Base-by-base conservation (phyloP, 768 basidiomycete species). In the Tulasnella sp. region DNA sequence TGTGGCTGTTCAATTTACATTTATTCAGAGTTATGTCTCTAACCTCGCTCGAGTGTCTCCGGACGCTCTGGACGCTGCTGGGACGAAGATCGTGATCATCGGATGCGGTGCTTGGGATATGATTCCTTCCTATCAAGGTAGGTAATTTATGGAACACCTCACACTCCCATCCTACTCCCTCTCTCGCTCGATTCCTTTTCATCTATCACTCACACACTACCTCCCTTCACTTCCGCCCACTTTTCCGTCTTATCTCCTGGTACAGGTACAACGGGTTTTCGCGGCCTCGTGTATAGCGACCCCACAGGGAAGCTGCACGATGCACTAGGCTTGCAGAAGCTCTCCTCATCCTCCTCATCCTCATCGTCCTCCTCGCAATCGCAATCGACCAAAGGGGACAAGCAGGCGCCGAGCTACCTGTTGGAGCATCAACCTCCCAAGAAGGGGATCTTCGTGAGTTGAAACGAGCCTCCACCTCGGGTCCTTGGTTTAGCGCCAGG, bases 101-200 rank as follows among this genome's bases (percentile, higher is more conserved):
- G 44, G 45, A 13, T 59, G 56, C 21, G 56, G 56, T 10, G 56
- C 44, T 59, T 59, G 56, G 56, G 47, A 51, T 15, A 48, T 49
- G 56, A 59, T 59, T 50, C 56, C 56, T 23, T 48, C 44, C 15
- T 59, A 59, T 34, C 56, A 51, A 49, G 56, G 56, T 59, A 49
- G 24, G 56, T 34, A 17, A 15, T 27, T 10, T 58, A 24, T 24
- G 43, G 9, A n/a, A 23, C 17, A 15, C 21, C 30, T 32, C 52
- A 32, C 21, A 21, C 52, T 54, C 41, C 26, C 8, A 34, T 4
- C 32, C 30, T 4, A n/a, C n/a, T n/a, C n/a, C 42, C 13, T 43
- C 42, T 43, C 13, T 13, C 42, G 19, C 34, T 15, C 34, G 15
- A 38, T 38, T 38, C 34, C 34, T 21, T 51, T 27, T 51, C 11